These are phyloP conservation scores for Scheffersomyces titani DNA, from an alignment of 1,139 yeast genomes.

Conservation along the genomic window DNA sequence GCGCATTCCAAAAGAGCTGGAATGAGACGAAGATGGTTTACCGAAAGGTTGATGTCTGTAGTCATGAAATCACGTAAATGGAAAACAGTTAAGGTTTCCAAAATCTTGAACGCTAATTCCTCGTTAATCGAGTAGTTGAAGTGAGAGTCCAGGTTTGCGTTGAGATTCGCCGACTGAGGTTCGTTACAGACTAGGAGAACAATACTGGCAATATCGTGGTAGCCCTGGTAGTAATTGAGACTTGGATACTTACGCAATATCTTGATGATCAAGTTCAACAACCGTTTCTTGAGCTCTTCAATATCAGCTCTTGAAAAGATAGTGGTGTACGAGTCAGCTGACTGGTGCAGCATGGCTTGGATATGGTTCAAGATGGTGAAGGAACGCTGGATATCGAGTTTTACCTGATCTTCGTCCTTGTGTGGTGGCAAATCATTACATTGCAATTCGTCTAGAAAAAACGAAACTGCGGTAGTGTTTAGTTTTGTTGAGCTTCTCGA, in stretches of 20 bases:
- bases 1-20: conserved; percentile 56
- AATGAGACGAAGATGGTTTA: conserved; percentile 64
- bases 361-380: conserved; percentile 47
- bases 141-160: neutral
- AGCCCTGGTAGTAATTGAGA: conserved; percentile 86
- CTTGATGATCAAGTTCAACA: conserved; percentile 51
- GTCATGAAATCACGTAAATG: conserved; percentile 87
- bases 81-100: conserved; percentile 60
- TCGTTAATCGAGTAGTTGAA: conserved; percentile 24
- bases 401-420: conserved; percentile 76
- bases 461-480: conserved; percentile 4
- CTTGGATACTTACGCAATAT: conserved; percentile 62
- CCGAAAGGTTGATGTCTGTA: conserved; percentile 62
- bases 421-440: conserved; percentile 46
- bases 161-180: conserved; percentile 10
- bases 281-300: conserved; percentile 35
- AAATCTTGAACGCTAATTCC: conserved; percentile 42
- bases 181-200: conserved; percentile 54
- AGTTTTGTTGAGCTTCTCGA: conserved; percentile 5
- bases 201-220: conserved; percentile 80
- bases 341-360: conserved; percentile 20
- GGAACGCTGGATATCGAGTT: conserved; percentile 74
- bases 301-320: conserved; percentile 37
- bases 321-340: conserved; percentile 33
- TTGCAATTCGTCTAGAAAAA: conserved; percentile 23